Evolutionary conservation across 2,329 filamentous ascomycete genomes (phyloP), one percentile per base, ranked within the genome.

Genomic region (Sporothrix variecibatus): DNA sequence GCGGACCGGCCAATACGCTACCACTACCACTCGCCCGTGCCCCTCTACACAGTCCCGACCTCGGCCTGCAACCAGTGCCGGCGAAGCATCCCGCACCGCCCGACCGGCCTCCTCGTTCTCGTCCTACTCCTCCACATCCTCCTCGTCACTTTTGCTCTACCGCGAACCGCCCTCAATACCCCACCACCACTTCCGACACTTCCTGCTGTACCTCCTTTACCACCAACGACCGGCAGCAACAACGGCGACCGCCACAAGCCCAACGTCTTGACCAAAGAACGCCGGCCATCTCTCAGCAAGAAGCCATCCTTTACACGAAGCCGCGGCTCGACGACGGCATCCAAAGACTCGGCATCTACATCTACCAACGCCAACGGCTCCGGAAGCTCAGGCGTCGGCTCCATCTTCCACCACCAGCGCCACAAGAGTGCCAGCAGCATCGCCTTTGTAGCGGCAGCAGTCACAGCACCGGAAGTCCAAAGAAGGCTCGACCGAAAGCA

Each of bases 201-300:
- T 17, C 73, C 75, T 73, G 73, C 72, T 73, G 64, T 40, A 64
- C 71, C 68, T 7, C 31, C 72, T n/a, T 4, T 40, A 5, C 40
- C n/a, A 3, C 15, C 60, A 0, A 58, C 9, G 17, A 26, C 56
- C 28, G 26, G 56, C 4, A 38, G 8, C 56, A 64, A 2, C 34
- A 40, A n/a, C 49, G 20, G 40, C 38, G 76, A 74, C 75, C 77
- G 76, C 65, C 77, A 77, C 58, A 78, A 78, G 49, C 76, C 78
- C 40, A 81, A 79, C 78, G 75, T 81, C 71, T 77, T 82, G 72
- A 79, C 80, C 80, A 84, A 87, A 80, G 85, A 86, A 77, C 84
- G 87, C 82, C 86, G 86, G 78, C 80, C 84, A 31, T 89, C 87
- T 62, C 87, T 88, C 79, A 82, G 84, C 73, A 87, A 87, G 77